Evolutionary conservation across 2,329 filamentous ascomycete genomes (phyloP).

Genomic region (Neonectria neomacrospora): DNA sequence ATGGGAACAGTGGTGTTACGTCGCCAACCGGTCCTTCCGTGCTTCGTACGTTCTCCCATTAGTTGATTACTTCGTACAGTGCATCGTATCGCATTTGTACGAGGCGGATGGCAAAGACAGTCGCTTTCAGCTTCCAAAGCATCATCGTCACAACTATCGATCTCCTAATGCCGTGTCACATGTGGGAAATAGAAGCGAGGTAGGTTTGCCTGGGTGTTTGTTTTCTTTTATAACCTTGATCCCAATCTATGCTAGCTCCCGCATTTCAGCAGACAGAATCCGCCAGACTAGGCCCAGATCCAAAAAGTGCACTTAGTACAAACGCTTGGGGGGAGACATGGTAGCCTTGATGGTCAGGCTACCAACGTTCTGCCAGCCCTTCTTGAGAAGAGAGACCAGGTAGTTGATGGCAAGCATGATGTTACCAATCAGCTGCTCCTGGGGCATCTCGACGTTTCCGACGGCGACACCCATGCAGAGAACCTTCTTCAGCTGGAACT

Average conservation of each 20-base stretch:
- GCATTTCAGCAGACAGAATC: constrained; percentile 34
- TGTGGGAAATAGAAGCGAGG: background rate
- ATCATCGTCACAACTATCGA: background rate
- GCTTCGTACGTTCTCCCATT: background rate
- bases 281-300: constrained; percentile 37
- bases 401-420: constrained; percentile 99
- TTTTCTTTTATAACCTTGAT: constrained; percentile 27
- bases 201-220: constrained; percentile 29
- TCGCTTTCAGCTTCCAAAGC: background rate
- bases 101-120: background rate
- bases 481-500: constrained; percentile 99
- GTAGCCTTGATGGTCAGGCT: constrained; percentile 99
- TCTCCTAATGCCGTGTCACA: background rate
- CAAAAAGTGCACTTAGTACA: constrained; percentile 77
- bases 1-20: constrained; percentile 7
- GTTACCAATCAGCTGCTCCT: constrained; percentile 97
- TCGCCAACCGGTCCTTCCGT: constrained; percentile 1
- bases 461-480: constrained; percentile 99
- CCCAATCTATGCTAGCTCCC: constrained; percentile 34
- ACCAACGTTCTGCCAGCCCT: constrained; percentile 99
- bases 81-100: background rate
- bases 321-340: constrained; percentile 98
- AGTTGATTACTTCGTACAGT: background rate
- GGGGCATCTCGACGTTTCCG: constrained; percentile 96
- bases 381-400: constrained; percentile 98